Percentiles rank a stretch among this genome's conserved stretches.
Conservation (phyloP, 768 basidiomycete genomes). For the Leccinum variicolor region DNA sequence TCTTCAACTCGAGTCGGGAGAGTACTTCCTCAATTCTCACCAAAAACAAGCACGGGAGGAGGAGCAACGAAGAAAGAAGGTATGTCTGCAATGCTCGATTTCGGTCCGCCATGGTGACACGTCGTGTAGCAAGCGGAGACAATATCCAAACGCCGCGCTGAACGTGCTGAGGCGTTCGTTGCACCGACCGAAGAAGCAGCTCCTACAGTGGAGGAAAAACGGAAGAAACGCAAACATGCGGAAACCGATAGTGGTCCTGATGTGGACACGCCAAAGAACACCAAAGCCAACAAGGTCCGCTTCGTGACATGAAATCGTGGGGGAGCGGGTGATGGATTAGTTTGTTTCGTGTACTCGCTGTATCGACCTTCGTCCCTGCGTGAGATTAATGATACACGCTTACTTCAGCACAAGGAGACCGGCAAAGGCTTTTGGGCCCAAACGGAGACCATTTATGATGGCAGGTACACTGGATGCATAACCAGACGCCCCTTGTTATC, state of each 20-base stretch:
- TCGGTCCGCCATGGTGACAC: background rate
- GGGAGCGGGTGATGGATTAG: background rate
- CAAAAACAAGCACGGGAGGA: slow-evolving; percentile 81
- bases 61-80: slow-evolving; percentile 70
- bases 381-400: slow-evolving; percentile 10
- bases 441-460: slow-evolving; percentile 16
- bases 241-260: slow-evolving; percentile 34
- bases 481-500: slow-evolving; percentile 21
- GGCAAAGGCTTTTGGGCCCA: slow-evolving; percentile 1
- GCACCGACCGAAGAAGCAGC: slow-evolving; percentile 80
- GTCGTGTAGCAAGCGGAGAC: slow-evolving; percentile 70
- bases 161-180: slow-evolving; percentile 84
- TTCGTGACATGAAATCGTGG: slow-evolving; percentile 1
- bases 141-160: slow-evolving; percentile 64
- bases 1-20: slow-evolving; percentile 91
- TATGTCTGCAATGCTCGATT: background rate
- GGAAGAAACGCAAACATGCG: slow-evolving; percentile 49
- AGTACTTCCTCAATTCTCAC: slow-evolving; percentile 92
- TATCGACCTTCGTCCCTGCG: background rate
- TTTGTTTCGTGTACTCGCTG: slow-evolving; percentile 8
- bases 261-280: slow-evolving; percentile 39
- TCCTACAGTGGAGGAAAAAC: slow-evolving; percentile 76
- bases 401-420: slow-evolving; percentile 25
- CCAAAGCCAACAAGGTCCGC: slow-evolving; percentile 21
- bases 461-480: slow-evolving; percentile 1